These are phyloP conservation scores for Globisporangium yorkense DNA, from an alignment of 352 stramenopile species.

Conservation along the genomic window DNA sequence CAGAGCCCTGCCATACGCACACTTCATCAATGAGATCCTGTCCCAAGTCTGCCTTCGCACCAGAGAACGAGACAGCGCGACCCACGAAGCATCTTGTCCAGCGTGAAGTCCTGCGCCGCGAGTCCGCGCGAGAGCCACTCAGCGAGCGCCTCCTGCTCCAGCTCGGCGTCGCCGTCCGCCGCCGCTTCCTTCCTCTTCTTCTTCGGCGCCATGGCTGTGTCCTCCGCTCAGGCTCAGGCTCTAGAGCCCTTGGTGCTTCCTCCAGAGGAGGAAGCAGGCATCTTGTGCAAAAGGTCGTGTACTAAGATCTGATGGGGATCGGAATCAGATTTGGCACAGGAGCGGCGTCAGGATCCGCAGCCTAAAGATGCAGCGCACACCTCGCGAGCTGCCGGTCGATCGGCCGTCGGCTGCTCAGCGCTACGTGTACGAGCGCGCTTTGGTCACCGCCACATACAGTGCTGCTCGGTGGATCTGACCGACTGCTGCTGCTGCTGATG, in stretches of 20 bases:
- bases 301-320: too few relatives aligned
- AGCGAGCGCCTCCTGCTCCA: conserved; percentile 64
- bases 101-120: conserved; percentile 56
- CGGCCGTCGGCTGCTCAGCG: conserved; percentile 49
- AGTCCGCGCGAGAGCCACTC: conserved; percentile 69
- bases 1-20: conserved; percentile 39
- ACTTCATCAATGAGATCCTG: background rate
- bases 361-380: conserved; percentile 11
- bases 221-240: background rate
- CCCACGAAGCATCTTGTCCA: conserved; percentile 74
- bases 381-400: conserved; percentile 47
- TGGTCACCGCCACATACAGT: background rate
- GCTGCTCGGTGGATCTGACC: background rate
- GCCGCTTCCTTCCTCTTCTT: conserved; percentile 18
- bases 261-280: too few relatives aligned
- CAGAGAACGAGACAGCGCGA: background rate
- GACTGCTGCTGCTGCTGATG: background rate
- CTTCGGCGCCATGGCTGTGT: conserved; percentile 13
- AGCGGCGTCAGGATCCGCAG: too few relatives aligned
- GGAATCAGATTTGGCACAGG: background rate
- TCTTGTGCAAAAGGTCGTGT: too few relatives aligned
- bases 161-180: conserved; percentile 27
- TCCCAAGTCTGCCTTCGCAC: background rate
- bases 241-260: background rate
- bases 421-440: conserved; percentile 32